Conservation (phyloP, 2,329 filamentous ascomycete species). For the Didymellaceae sp. region DNA sequence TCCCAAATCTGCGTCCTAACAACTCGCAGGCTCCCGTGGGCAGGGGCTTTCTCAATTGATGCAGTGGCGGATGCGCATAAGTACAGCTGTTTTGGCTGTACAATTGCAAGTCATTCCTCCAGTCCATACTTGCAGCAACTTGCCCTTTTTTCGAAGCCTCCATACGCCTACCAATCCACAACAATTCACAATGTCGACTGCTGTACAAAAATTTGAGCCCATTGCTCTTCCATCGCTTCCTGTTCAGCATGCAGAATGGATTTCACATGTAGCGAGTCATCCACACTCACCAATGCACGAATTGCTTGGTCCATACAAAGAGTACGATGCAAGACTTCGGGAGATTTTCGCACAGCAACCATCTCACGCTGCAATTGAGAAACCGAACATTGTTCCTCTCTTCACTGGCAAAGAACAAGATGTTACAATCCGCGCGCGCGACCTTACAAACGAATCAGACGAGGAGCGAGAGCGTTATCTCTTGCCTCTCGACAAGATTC, state of each 20-base stretch:
- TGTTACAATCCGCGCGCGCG: slow-evolving; percentile 68
- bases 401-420: slow-evolving; percentile 62
- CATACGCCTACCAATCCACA: background rate
- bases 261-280: slow-evolving; percentile 63
- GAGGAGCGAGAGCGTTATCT: slow-evolving; percentile 70
- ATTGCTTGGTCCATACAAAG: slow-evolving; percentile 69
- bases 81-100: background rate
- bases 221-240: slow-evolving; percentile 48
- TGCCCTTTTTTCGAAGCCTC: background rate
- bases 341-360: slow-evolving; percentile 73
- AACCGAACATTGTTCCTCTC: slow-evolving; percentile 70
- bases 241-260: slow-evolving; percentile 51
- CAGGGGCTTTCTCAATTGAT: background rate
- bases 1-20: background rate
- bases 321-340: slow-evolving; percentile 71
- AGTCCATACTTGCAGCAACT: background rate
- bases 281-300: slow-evolving; percentile 61
- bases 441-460: slow-evolving; percentile 63
- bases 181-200: slow-evolving; percentile 20
- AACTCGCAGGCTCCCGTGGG: slow-evolving; percentile 3
- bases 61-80: slow-evolving; percentile 1
- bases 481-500: slow-evolving; percentile 68
- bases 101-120: background rate
- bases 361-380: slow-evolving; percentile 62
- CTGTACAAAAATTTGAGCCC: background rate